Base-by-base conservation (phyloP, 2,329 filamentous ascomycete genomes). In the Bipolaris zeicola region DNA sequence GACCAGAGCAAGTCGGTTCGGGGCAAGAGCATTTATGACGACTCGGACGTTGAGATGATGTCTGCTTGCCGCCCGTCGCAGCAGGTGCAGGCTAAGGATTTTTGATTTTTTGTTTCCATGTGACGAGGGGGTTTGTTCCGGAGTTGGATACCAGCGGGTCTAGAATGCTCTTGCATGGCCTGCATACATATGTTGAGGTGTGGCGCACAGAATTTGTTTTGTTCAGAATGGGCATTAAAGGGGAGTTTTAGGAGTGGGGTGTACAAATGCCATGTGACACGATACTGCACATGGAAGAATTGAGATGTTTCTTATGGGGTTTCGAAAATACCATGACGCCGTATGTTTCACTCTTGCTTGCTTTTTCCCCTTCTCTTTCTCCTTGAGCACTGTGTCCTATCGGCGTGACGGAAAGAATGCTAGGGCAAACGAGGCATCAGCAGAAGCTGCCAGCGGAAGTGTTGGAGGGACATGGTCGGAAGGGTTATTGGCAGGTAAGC, bases 1-100 rank as follows among this genome's bases (percentile, higher is more conserved):
- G 60, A 61, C 14, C 62, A 61, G 52, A 62, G 59, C 18, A 56
- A 16, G n/a, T 33, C 39, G 1, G 6, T 43, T 14, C 57, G 55
- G n/a, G 52, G 47, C n/a, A 65, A 68, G 52, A 65, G 58, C 34
- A 18, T 67, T n/a, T 50, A 63, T 5, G 45, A 41, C 3, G 28
- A 46, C 6, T 62, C 60, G 4, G 65, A 68, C 31, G 33, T 63
- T n/a, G 66, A 65, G 42, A 64, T 63, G 60, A 50, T 61, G 31
- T 38, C 34, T 18, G 26, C 31, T 6, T 53, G 38, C 28, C 3
- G 11, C n/a, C 16, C 10, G 11, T 31, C 10, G 28, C 28, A 31
- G 28, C 10, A 31, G 28, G 28, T 4, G 10, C 10, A 31, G 28
- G 10, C 28, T 4, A 5, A 31, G 2, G 7, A 5, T 5, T 38